Evolutionary conservation across 768 basidiomycete species (phyloP).

Genomic region (Lanmaoa rubissima): DNA sequence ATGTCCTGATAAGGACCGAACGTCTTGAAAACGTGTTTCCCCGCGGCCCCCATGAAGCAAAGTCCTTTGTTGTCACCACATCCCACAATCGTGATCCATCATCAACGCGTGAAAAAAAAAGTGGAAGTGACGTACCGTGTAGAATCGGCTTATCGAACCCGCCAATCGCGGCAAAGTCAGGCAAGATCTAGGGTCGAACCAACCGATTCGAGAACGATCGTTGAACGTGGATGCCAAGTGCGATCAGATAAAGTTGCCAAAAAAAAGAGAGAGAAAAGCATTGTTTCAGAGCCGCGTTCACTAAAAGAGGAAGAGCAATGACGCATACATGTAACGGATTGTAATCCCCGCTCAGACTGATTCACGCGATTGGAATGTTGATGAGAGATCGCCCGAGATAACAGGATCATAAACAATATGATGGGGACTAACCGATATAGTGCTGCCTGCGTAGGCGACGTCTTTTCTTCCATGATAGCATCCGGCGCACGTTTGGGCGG

Average conservation of each 20-base stretch:
- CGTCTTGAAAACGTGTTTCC: constrained; percentile 86
- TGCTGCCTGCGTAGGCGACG: constrained; percentile 77
- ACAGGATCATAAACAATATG: not conserved
- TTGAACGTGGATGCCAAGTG: not conserved
- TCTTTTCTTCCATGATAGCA: constrained; percentile 86
- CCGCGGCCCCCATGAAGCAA: constrained; percentile 90
- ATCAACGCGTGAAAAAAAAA: not conserved
- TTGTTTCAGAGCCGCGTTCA: constrained; percentile 3
- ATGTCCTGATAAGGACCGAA: constrained; percentile 89
- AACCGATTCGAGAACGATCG: constrained; percentile 1
- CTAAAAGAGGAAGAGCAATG: not conserved
- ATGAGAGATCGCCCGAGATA: constrained; percentile 4
- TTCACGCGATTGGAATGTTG: not conserved
- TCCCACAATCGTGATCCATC: not conserved
- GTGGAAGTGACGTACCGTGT: constrained; percentile 45
- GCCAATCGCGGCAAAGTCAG: constrained; percentile 92
- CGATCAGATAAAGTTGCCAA: not conserved
- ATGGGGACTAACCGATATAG: constrained; percentile 71
- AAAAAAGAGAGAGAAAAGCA: not conserved
- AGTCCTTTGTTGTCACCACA: constrained; percentile 46
- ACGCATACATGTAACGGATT: constrained; percentile 82
- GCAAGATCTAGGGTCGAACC: constrained; percentile 61
- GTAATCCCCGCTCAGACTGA: constrained; percentile 82
- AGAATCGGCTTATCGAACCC: constrained; percentile 91
- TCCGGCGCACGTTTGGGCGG: constrained; percentile 86